Percentiles rank a stretch among this genome's conserved stretches.
Evolutionary conservation across 805 yeast species (phyloP).

Genomic region (Candida verbasci): DNA sequence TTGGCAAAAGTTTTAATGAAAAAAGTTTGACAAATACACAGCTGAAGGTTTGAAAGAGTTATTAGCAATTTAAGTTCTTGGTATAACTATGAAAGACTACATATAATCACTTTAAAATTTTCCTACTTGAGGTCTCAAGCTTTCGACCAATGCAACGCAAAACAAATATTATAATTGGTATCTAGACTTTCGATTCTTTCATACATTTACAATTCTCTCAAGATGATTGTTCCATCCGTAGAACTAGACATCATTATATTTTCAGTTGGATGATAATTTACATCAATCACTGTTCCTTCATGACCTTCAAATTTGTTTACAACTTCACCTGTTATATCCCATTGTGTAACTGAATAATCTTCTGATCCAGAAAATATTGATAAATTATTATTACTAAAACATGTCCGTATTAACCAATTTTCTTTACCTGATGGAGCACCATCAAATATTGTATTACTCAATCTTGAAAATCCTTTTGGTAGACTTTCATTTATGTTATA

Average conservation of each 20-base stretch:
- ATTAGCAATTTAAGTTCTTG: too few species aligned
- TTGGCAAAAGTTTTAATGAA: too few species aligned
- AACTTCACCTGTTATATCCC: constrained; percentile 55
- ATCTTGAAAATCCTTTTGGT: constrained; percentile 34
- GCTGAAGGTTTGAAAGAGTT: too few species aligned
- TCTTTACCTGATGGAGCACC: constrained; percentile 58
- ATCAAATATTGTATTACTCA: constrained; percentile 45
- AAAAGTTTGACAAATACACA: too few species aligned
- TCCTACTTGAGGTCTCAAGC: too few species aligned
- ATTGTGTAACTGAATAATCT: constrained; percentile 52
- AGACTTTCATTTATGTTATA: constrained; percentile 50
- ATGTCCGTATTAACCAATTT: constrained; percentile 46
- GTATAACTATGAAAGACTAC: too few species aligned
- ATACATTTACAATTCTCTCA: constrained; percentile 40
- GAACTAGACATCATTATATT: constrained; percentile 46
- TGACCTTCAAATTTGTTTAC: constrained; percentile 56
- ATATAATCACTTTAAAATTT: too few species aligned
- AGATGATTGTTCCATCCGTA: constrained; percentile 51
- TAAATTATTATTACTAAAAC: constrained; percentile 39
- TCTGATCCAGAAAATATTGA: constrained; percentile 56
- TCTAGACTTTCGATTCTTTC: too few species aligned
- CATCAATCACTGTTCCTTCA: constrained; percentile 55
- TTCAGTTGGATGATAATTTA: constrained; percentile 46
- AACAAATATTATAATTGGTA: too few species aligned
- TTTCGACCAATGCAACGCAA: too few species aligned